A percentile compares a stretch with the other conserved stretches of the same genome.
Conservation (phyloP, 257 asterid genomes). For the Scutellaria minor region DNA sequence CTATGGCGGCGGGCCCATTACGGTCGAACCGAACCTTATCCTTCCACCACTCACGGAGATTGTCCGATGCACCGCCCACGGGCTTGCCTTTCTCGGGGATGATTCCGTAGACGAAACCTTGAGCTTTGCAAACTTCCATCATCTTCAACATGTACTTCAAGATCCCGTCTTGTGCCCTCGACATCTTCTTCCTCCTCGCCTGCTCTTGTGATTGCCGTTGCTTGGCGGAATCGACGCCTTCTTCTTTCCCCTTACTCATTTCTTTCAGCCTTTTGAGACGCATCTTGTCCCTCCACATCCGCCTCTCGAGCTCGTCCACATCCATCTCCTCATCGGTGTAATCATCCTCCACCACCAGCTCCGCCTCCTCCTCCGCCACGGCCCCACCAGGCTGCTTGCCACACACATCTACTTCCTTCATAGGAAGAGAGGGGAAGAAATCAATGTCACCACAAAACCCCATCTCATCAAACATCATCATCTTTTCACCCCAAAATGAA, state of each 20-base stretch:
- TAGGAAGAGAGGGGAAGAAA: conserved; percentile 62
- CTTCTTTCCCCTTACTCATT: conserved; percentile 59
- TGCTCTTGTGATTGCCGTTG: conserved; percentile 93
- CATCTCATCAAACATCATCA: conserved; percentile 87
- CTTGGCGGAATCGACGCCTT: conserved; percentile 55
- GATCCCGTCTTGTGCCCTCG: conserved; percentile 94
- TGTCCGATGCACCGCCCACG: conserved; percentile 87
- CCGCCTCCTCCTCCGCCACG: conserved; percentile 52
- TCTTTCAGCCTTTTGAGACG: conserved; percentile 68
- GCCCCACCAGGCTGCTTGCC: conserved; percentile 46
- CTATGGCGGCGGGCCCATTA: conserved; percentile 83
- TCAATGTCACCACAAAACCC: conserved; percentile 77
- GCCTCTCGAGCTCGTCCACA: conserved; percentile 80
- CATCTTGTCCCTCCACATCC: conserved; percentile 92
- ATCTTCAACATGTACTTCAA: conserved; percentile 66
- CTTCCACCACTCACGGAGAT: conserved; percentile 95
- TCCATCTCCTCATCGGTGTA: conserved; percentile 80
- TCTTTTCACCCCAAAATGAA: conserved; percentile 33
- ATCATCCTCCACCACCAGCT: conserved; percentile 65
- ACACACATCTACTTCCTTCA: conserved; percentile 51
- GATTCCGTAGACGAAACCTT: too few relatives aligned
- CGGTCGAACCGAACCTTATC: conserved; percentile 85
- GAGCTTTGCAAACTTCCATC: too few relatives aligned
- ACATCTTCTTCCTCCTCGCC: conserved; percentile 94
- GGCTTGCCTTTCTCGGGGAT: conserved; percentile 95